Evolutionary conservation across 2,329 filamentous ascomycete species (phyloP).

Genomic region (Penicillium sp.): DNA sequence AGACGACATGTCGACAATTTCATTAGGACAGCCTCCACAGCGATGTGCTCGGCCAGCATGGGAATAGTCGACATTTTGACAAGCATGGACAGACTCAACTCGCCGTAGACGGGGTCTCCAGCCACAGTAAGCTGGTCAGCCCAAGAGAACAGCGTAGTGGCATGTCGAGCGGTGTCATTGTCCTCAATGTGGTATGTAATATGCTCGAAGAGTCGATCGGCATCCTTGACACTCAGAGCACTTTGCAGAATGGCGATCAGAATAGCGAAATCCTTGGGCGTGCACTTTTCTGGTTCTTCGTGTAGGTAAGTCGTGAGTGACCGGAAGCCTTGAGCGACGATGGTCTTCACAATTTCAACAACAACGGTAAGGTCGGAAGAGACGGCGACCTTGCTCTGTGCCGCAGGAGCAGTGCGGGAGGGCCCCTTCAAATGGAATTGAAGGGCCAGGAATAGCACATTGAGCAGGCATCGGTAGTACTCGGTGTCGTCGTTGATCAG

Average conservation of each 20-base stretch:
- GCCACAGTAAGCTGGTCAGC: conserved; percentile 76
- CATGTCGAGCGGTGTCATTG: conserved; percentile 72
- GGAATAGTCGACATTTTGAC: conserved; percentile 83
- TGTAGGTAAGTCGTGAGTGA: conserved; percentile 80
- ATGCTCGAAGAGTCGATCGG: conserved; percentile 69
- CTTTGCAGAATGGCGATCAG: conserved; percentile 86
- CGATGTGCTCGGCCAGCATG: conserved; percentile 82
- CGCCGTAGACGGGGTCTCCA: conserved; percentile 87
- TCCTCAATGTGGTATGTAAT: conserved; percentile 68
- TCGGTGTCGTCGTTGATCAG: conserved; percentile 58
- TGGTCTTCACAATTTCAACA: conserved; percentile 74
- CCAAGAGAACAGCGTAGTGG: conserved; percentile 89
- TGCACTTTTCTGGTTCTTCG: conserved; percentile 63
- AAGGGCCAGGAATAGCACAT: conserved; percentile 79
- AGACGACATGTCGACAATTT: conserved; percentile 78
- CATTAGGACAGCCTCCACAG: conserved; percentile 78
- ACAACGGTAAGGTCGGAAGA: conserved; percentile 58
- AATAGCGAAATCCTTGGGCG: conserved; percentile 79
- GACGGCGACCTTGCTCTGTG: conserved; percentile 36
- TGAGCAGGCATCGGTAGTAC: conserved; percentile 82
- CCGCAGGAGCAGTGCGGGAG: conserved; percentile 36
- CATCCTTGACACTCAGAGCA: conserved; percentile 74
- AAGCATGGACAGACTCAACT: conserved; percentile 85
- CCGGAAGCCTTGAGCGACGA: conserved; percentile 80
- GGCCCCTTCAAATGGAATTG: conserved; percentile 49